Evolutionary conservation across 106 monocot species (phyloP), one percentile per base, ranked within the genome.

Genomic region (Apostasia ramifera): DNA sequence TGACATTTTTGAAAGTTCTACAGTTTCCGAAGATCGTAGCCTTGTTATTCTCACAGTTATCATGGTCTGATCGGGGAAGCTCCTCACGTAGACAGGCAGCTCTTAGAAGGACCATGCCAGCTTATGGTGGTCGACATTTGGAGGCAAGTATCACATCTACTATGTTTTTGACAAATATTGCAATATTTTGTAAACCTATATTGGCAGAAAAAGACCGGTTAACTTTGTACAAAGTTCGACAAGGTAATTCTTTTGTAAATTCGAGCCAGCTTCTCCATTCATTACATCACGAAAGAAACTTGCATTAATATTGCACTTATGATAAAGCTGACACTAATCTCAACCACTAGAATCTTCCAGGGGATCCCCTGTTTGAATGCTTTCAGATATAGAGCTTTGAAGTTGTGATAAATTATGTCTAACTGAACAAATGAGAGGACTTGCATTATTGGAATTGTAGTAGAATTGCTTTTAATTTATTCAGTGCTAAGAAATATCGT

Each of bases 21-120:
- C 77, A 88, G 88, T 76, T 88, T 58, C 88, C 88, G 51, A 79
- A 84, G 57, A 10, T 10, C 11, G 10, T 65, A 41, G 44, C 55
- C 38, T 76, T 76, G 58, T 59, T 73, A 50, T 77, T 84, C 65
- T 76, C 76, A 48, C 68, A 72, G 55, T 57, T 84, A 48, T 52
- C 73, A 55, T 76, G 65, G 73, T 70, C 78, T 5, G 70, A 60
- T 48, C 47, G 56, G 12, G 58, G 61, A 13, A 67, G 61, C 66
- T 76, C 80, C 51, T 59, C 78, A 46, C 66, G 44, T 52, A 46
- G 13, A 5, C 47, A 48, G 15, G 7, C n/a, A 26, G 48, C 15
- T 49, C 26, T 65, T 15, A 10, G 48, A 65, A 76, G 71, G 73
- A 72, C 46, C 26, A 44, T 76, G 53, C 84, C 73, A 68, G 71